These are phyloP conservation scores for Aspergillus piperis DNA, from an alignment of 2,329 filamentous ascomycete species.

Conservation along the genomic window DNA sequence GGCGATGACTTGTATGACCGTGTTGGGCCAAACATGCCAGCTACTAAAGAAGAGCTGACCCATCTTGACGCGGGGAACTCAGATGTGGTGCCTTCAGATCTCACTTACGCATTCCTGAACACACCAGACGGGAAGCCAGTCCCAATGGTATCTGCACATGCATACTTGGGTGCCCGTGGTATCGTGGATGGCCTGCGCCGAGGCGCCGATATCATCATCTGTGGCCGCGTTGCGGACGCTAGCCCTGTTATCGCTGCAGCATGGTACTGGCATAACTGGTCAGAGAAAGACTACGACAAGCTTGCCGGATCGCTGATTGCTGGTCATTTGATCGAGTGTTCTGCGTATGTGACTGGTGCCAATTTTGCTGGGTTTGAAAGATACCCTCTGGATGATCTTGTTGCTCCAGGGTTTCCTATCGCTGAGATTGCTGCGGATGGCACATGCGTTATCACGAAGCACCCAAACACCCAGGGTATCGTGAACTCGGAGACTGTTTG, in stretches of 20 bases:
- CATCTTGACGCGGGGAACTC: conserved; percentile 48
- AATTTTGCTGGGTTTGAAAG: conserved; percentile 56
- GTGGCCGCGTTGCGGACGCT: conserved; percentile 53
- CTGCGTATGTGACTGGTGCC: conserved; percentile 55
- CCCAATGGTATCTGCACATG: conserved; percentile 47
- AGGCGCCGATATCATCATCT: conserved; percentile 53
- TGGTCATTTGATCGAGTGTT: conserved; percentile 58
- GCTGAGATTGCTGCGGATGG: conserved; percentile 52
- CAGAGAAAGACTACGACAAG: conserved; percentile 48
- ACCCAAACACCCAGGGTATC: conserved; percentile 47
- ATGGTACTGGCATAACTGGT: conserved; percentile 59
- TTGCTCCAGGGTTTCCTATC: conserved; percentile 52
- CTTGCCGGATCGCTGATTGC: conserved; percentile 55
- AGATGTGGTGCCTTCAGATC: conserved; percentile 35
- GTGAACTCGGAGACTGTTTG: conserved; percentile 45
- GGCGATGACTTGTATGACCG: conserved; percentile 49
- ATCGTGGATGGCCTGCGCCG: conserved; percentile 47
- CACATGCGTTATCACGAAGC: conserved; percentile 52
- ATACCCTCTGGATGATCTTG: conserved; percentile 43
- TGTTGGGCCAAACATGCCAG: conserved; percentile 36
- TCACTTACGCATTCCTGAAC: conserved; percentile 43
- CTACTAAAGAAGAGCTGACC: conserved; percentile 33
- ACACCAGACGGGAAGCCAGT: conserved; percentile 41
- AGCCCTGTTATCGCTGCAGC: conserved; percentile 59
- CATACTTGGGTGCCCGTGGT: conserved; percentile 55